These are phyloP conservation scores for Mycosarcoma maydis DNA, from an alignment of 1,284 basidiomycete genomes.

Conservation along the genomic window DNA sequence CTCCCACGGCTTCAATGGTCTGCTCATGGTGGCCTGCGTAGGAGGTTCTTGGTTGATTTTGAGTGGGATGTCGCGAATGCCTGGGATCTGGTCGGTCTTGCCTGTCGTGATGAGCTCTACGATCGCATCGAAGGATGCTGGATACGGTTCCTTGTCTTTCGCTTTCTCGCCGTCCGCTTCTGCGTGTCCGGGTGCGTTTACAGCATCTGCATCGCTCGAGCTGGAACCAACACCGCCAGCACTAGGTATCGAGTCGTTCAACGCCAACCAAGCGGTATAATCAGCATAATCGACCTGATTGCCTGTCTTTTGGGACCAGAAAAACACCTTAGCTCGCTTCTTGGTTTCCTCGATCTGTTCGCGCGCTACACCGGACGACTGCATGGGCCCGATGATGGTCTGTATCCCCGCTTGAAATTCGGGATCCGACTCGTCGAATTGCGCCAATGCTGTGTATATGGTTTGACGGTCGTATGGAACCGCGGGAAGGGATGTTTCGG, in stretches of 20 bases:
- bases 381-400: constrained; percentile 47
- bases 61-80: constrained; percentile 62
- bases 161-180: not conserved
- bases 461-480: constrained; percentile 35
- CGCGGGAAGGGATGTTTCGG: constrained; percentile 17
- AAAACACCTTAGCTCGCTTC: constrained; percentile 48
- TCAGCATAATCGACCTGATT: constrained; percentile 37
- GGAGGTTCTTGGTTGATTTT: constrained; percentile 60
- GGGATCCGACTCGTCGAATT: constrained; percentile 28
- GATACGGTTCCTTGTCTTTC: constrained; percentile 50
- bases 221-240: not conserved
- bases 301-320: constrained; percentile 40
- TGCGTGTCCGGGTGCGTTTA: not conserved
- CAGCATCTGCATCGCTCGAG: not conserved
- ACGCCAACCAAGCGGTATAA: constrained; percentile 33
- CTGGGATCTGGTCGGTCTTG: constrained; percentile 61
- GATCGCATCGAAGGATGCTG: constrained; percentile 62
- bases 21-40: constrained; percentile 44
- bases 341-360: constrained; percentile 47
- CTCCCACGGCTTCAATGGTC: constrained; percentile 62
- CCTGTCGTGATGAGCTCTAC: constrained; percentile 65
- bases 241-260: constrained; percentile 3
- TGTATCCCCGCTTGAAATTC: constrained; percentile 51
- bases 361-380: constrained; percentile 33
- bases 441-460: constrained; percentile 28